A percentile compares a stretch with the other conserved stretches of the same genome.
Conservation (phyloP, 164 flowering plant genomes). For the Euptelea pleiosperma region DNA sequence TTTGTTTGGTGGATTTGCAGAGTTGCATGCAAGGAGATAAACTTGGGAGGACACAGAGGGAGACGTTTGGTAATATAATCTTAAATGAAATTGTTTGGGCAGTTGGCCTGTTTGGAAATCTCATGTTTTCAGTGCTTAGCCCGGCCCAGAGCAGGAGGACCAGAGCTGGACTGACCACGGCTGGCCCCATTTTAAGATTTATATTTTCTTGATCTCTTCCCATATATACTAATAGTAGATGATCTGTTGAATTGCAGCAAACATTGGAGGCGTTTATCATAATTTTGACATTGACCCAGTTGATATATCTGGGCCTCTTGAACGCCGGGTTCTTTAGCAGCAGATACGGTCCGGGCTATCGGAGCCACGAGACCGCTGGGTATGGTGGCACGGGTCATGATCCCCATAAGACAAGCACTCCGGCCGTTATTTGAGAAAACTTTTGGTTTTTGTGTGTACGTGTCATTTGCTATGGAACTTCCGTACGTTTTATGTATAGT, state of each 20-base stretch:
- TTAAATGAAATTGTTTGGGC: too few relatives aligned
- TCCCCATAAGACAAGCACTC: neutral
- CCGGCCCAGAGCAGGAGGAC: too few relatives aligned
- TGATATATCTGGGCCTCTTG: constrained; percentile 33
- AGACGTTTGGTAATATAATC: constrained; percentile 41
- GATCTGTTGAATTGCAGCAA: constrained; percentile 36
- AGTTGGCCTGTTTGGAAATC: too few relatives aligned
- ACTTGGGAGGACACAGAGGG: constrained; percentile 59
- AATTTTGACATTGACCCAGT: constrained; percentile 37
- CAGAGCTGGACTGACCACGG: too few relatives aligned
- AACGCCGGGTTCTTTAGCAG: constrained; percentile 40
- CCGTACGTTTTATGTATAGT: too few relatives aligned
- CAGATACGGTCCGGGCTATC: constrained; percentile 38
- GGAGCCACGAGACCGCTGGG: neutral
- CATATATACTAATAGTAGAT: too few relatives aligned
- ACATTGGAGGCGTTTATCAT: constrained; percentile 49
- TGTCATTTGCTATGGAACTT: too few relatives aligned
- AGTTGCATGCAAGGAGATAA: constrained; percentile 48
- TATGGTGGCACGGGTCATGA: constrained; percentile 10
- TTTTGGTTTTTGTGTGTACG: too few relatives aligned
- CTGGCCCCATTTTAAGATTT: too few relatives aligned
- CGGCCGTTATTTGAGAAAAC: constrained; percentile 3
- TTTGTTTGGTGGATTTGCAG: constrained; percentile 19
- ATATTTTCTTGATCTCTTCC: too few relatives aligned
- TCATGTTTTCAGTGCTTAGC: too few relatives aligned